Evolutionary conservation across 2,329 filamentous ascomycete species (phyloP).

Genomic region (Beauveria varroae): DNA sequence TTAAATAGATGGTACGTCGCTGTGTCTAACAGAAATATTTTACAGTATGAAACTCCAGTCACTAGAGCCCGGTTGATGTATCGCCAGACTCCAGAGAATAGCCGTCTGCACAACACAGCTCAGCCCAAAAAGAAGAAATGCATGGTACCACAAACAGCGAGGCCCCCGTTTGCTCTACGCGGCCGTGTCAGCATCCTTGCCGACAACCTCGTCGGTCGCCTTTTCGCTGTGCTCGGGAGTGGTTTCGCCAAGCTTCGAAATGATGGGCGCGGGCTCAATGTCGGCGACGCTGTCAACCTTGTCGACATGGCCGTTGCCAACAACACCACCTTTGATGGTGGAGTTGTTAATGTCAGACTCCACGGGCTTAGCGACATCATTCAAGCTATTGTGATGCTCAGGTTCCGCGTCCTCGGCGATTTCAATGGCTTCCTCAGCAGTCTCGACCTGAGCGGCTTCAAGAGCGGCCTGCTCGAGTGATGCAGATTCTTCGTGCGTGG

Average conservation of each 20-base stretch:
- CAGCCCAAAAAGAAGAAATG: constrained; percentile 7
- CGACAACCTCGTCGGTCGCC: neutral
- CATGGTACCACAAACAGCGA: neutral
- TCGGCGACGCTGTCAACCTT: neutral
- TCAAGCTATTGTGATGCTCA: neutral
- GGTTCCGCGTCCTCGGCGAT: constrained; percentile 10
- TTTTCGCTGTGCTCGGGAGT: neutral
- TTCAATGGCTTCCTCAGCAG: constrained; percentile 10
- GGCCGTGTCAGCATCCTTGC: neutral
- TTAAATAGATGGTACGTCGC: constrained; percentile 4
- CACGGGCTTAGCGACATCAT: neutral
- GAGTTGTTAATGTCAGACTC: neutral
- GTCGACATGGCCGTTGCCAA: neutral
- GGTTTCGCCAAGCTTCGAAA: neutral
- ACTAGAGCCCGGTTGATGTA: neutral
- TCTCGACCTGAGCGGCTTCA: constrained; percentile 14
- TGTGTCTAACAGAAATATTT: neutral
- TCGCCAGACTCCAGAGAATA: constrained; percentile 8
- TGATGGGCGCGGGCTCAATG: neutral
- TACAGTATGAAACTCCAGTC: constrained; percentile 4
- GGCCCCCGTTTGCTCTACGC: neutral
- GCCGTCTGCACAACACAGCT: constrained; percentile 2
- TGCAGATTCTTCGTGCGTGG: neutral
- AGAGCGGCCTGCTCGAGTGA: constrained; percentile 8
- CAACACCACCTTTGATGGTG: neutral